Conservation (phyloP, 2,329 filamentous ascomycete genomes). For the Sphaceloma murrayae region DNA sequence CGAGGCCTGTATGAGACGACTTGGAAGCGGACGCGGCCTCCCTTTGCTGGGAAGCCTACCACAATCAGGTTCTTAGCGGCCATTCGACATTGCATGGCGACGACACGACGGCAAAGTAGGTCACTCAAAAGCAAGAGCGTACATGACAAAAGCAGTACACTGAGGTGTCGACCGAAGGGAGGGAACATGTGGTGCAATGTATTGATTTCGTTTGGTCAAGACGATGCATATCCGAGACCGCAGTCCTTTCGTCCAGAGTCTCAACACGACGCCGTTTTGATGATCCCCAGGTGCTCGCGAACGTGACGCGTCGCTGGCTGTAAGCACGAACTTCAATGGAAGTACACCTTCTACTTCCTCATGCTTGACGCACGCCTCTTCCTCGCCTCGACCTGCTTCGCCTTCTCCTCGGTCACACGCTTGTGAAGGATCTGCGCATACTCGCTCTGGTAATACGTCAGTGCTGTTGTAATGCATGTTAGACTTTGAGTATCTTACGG, state of each 20-base stretch:
- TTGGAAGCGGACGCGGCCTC: too few species aligned
- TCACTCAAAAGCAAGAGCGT: too few species aligned
- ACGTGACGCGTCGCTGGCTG: not conserved
- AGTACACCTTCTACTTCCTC: conserved; percentile 57
- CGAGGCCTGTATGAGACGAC: too few species aligned
- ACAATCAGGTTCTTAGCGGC: too few species aligned
- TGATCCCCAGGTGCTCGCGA: conserved; percentile 1
- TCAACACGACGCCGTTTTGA: conserved; percentile 14
- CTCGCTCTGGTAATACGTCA: conserved; percentile 62
- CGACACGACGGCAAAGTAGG: too few species aligned
- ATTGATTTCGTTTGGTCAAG: conserved; percentile 15
- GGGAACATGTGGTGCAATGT: too few species aligned
- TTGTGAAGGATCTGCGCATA: conserved; percentile 93
- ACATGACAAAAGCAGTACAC: too few species aligned
- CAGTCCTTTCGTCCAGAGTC: conserved; percentile 5
- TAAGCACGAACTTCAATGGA: too few species aligned
- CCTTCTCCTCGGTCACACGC: conserved; percentile 94
- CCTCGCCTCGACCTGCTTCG: conserved; percentile 83
- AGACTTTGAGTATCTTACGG: conserved; percentile 55
- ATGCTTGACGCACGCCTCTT: conserved; percentile 96
- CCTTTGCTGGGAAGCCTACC: too few species aligned
- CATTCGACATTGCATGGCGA: too few species aligned
- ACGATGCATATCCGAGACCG: conserved; percentile 8
- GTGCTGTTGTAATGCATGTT: conserved; percentile 23
- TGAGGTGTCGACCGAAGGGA: too few species aligned